These are phyloP conservation scores for Amesomyces nigricolor DNA, from an alignment of 2,329 filamentous ascomycete species.

Conservation along the genomic window DNA sequence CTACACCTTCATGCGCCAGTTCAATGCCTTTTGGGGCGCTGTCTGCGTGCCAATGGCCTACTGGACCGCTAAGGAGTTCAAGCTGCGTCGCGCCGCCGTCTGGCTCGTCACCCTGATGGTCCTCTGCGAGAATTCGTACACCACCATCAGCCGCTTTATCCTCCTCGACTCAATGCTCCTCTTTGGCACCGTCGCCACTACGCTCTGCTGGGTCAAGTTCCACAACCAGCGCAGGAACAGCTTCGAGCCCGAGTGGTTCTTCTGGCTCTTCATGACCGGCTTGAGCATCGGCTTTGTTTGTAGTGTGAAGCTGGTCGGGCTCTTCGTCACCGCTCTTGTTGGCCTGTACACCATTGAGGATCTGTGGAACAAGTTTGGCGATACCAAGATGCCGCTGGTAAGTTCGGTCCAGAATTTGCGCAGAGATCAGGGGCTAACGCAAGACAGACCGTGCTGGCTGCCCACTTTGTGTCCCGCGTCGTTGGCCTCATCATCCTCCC, in stretches of 20 bases:
- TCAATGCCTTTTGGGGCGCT: conserved; percentile 93
- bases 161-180: conserved; percentile 97
- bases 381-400: conserved; percentile 83
- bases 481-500: conserved; percentile 85
- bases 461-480: conserved; percentile 74
- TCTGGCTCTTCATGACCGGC: conserved; percentile 90
- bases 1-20: conserved; percentile 97
- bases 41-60: conserved; percentile 91
- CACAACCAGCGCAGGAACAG: conserved; percentile 80
- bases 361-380: conserved; percentile 96
- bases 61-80: conserved; percentile 86
- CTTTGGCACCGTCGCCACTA: conserved; percentile 96
- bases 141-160: conserved; percentile 97
- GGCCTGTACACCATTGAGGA: conserved; percentile 95
- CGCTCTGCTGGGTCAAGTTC: conserved; percentile 96
- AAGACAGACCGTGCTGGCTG: conserved; percentile 50
- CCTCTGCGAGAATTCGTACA: conserved; percentile 98
- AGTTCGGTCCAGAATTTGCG: conserved; percentile 26
- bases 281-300: conserved; percentile 96
- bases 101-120: conserved; percentile 98
- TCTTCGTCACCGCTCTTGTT: conserved; percentile 92
- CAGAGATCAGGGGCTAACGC: conserved; percentile 5
- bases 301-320: conserved; percentile 96
- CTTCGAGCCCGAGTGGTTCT: conserved; percentile 88
- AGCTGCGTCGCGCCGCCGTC: conserved; percentile 77